Base-by-base conservation (phyloP, 164 flowering plant species). In the Vitis amurensis region DNA sequence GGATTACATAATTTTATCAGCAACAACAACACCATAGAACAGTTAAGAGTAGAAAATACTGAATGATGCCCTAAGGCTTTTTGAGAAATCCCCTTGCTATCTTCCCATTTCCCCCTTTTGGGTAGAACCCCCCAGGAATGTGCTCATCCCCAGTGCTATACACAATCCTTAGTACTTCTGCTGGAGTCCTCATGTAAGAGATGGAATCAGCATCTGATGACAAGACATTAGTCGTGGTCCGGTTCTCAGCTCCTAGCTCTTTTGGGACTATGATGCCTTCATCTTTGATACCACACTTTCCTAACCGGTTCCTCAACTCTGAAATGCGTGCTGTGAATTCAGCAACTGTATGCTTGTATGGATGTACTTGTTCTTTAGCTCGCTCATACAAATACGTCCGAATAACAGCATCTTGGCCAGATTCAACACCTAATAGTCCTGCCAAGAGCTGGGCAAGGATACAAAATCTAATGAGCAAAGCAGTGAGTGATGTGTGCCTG, bases 321-420 rank as follows among this genome's bases (percentile, higher is more conserved):
- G 93, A 88, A 14, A 89, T 72, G 3, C 16, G 19, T 3, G 3
- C 31, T 0, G 94, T 91, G 72, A 89, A 83, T 29, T 87, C 86
- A 0, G 83, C 87, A 29, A 89, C 94, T 0, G 88, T 89, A 12
- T 68, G 3, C 9, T 63, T 27, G 66, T 89, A 89, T 0, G 91
- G 89, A 2, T 49, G 23, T 61, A 91, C 91, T 11, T 31, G 17
- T 55, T 74, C 59, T 0, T 52, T 0, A 0, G 75, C 79, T n/a
- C 77, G 74, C 71, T 88, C 81, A 71, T 84, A 89, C 1, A 89
- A 83, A 3, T 79, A 58, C 8, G 68, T 15, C 49, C 97, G 55
- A 11, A 89, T 76, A 0, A 84, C 84, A 1, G 92, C 92, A 17
- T 89, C 91, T 71, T 91, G 97, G 0, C 97, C 94, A 0, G 90